These are phyloP conservation scores for Paracamarosporium sp. DNA, from an alignment of 2,329 filamentous ascomycete genomes.

Conservation along the genomic window DNA sequence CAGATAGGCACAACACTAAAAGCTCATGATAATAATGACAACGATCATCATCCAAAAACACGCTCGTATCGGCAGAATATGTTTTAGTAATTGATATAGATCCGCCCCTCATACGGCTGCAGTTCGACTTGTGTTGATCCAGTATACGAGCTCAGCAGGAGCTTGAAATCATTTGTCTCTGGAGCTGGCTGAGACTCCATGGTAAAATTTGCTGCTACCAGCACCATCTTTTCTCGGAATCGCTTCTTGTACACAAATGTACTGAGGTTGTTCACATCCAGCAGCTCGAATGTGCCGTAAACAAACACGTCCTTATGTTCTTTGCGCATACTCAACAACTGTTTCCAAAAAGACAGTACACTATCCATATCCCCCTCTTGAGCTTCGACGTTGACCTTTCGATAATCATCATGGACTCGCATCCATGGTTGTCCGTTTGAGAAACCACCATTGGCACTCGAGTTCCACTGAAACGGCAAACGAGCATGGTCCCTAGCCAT, in stretches of 20 bases:
- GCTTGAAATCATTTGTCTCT: slow-evolving; percentile 22
- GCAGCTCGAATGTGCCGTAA: slow-evolving; percentile 68
- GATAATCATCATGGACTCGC: slow-evolving; percentile 69
- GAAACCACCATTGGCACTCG: slow-evolving; percentile 68
- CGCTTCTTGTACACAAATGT: slow-evolving; percentile 59
- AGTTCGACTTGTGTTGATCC: slow-evolving; percentile 27
- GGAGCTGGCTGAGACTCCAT: slow-evolving; percentile 21
- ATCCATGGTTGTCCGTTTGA: slow-evolving; percentile 72
- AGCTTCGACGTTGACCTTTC: slow-evolving; percentile 63
- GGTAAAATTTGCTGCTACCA: slow-evolving; percentile 50
- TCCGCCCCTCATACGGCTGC: slow-evolving; percentile 45
- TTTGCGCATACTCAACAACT: slow-evolving; percentile 67
- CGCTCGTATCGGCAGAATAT: too few relatives aligned
- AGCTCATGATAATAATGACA: too few relatives aligned
- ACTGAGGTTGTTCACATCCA: slow-evolving; percentile 59
- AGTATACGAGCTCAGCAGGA: slow-evolving; percentile 56
- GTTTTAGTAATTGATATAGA: slow-evolving; percentile 40
- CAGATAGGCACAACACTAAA: too few relatives aligned
- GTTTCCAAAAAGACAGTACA: slow-evolving; percentile 68
- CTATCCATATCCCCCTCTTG: slow-evolving; percentile 59
- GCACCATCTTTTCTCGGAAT: slow-evolving; percentile 36
- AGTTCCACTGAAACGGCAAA: slow-evolving; percentile 75
- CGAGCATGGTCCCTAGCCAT: slow-evolving; percentile 73
- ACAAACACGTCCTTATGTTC: slow-evolving; percentile 68
- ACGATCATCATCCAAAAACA: too few relatives aligned